A percentile compares a stretch with the other conserved stretches of the same genome.
phyloP scores from a whole-genome alignment of 2,329 filamentous ascomycete species.

The Hypoxylon sp. region DNA sequence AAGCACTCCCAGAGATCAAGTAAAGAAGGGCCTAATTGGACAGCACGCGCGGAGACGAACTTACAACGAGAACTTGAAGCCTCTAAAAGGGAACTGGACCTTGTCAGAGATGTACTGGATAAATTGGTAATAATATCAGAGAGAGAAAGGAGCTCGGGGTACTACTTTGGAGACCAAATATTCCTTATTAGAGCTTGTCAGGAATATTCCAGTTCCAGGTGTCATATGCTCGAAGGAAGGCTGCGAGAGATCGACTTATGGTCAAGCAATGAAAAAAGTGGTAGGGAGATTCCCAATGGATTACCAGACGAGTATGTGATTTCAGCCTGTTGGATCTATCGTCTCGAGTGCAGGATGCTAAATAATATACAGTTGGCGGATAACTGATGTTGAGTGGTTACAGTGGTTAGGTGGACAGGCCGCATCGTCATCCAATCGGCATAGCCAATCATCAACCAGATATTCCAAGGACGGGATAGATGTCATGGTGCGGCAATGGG shows the following conservation, averaged over 20 bases:
- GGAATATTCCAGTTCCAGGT: constrained; percentile 39
- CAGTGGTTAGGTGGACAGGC: constrained; percentile 41
- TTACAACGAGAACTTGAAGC: constrained; percentile 40
- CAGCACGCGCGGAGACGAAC: constrained; percentile 25
- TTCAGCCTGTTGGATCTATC: neutral
- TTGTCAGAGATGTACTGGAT: constrained; percentile 36
- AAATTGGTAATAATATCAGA: constrained; percentile 23
- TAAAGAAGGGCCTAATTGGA: constrained; percentile 34
- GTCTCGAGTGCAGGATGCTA: neutral
- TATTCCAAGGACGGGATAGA: constrained; percentile 13
- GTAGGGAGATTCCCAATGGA: constrained; percentile 31
- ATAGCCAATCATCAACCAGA: neutral
- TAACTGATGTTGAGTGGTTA: constrained; percentile 40
- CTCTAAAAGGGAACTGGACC: constrained; percentile 41
- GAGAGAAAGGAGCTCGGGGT: neutral
- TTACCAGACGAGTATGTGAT: constrained; percentile 36
- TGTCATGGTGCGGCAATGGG: constrained; percentile 34
- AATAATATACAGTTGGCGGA: constrained; percentile 31
- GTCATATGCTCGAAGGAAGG: constrained; percentile 39
- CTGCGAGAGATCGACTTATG: constrained; percentile 40
- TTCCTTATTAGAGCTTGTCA: constrained; percentile 40
- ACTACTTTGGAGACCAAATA: constrained; percentile 21
- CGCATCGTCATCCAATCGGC: constrained; percentile 3
- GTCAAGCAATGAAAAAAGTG: constrained; percentile 25
- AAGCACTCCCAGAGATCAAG: constrained; percentile 1